Conservation (phyloP, 352 stramenopile genomes). For the Paralagenidium karlingii region DNA sequence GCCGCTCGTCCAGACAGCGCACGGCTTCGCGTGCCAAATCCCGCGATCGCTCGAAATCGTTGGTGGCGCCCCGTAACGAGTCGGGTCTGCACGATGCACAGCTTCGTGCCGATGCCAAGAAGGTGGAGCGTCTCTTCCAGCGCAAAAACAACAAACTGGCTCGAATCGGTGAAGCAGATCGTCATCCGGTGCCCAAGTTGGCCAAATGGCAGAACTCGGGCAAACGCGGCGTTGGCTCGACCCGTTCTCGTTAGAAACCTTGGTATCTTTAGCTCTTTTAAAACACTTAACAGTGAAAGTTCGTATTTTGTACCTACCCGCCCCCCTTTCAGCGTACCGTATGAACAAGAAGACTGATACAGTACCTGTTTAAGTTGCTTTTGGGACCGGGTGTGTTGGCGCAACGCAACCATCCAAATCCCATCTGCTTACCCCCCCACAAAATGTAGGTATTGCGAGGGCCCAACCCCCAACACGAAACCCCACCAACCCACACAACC, state of each 20-base stretch:
- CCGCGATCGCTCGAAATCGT: slow-evolving; percentile 67
- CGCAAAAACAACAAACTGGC: slow-evolving; percentile 73
- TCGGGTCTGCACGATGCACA: slow-evolving; percentile 47
- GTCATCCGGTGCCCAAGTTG: slow-evolving; percentile 68
- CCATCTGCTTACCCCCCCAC: too few species aligned
- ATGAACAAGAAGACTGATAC: too few species aligned
- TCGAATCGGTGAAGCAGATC: slow-evolving; percentile 67
- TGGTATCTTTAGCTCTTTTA: not conserved
- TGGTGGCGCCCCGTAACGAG: slow-evolving; percentile 61
- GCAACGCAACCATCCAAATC: too few species aligned
- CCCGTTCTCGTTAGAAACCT: slow-evolving; percentile 51
- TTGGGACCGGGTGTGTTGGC: too few species aligned
- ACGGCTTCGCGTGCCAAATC: slow-evolving; percentile 58
- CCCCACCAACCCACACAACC: too few species aligned
- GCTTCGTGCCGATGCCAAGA: slow-evolving; percentile 22
- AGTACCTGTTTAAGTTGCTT: too few species aligned
- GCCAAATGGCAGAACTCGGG: slow-evolving; percentile 84
- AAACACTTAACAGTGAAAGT: too few species aligned
- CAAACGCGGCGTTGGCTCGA: slow-evolving; percentile 74
- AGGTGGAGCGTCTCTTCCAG: slow-evolving; percentile 41
- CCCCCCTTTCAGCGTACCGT: too few species aligned
- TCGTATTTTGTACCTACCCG: not conserved
- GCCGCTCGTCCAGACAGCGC: slow-evolving; percentile 39
- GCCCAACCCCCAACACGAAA: too few species aligned
- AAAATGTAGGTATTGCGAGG: too few species aligned